Evolutionary conservation across 2,329 filamentous ascomycete genomes (phyloP).

Genomic region (Eutypella sp.): DNA sequence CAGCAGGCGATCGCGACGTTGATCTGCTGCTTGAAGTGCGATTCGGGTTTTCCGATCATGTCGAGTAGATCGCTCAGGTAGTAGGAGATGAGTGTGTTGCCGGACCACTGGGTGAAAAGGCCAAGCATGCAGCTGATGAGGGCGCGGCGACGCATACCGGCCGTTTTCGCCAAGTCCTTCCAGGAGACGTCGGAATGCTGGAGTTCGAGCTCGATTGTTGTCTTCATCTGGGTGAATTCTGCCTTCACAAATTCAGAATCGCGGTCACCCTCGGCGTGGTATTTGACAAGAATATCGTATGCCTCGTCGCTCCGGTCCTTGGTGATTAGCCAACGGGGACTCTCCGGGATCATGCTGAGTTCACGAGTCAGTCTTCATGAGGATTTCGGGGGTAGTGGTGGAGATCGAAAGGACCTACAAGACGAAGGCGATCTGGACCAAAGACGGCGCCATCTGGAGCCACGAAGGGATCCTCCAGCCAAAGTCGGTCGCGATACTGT

Average conservation of each 20-base stretch:
- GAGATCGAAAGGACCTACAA: conserved; percentile 22
- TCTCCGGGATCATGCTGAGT: conserved; percentile 53
- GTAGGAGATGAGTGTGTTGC: conserved; percentile 37
- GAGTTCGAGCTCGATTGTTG: conserved; percentile 48
- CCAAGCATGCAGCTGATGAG: conserved; percentile 33
- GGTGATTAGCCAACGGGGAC: conserved; percentile 53
- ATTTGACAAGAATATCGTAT: conserved; percentile 39
- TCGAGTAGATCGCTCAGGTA: conserved; percentile 37
- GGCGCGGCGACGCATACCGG: conserved; percentile 35
- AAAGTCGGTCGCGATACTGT: conserved; percentile 32
- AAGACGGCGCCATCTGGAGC: conserved; percentile 40
- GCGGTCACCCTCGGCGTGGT: conserved; percentile 41
- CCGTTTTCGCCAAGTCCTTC: conserved; percentile 35
- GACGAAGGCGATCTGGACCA: conserved; percentile 35
- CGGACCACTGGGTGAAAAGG: conserved; percentile 36
- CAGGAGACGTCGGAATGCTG: conserved; percentile 43
- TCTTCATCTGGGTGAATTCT: conserved; percentile 52
- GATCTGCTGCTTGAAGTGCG: conserved; percentile 39
- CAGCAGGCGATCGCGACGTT: conserved; percentile 41
- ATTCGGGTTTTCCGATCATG: conserved; percentile 39
- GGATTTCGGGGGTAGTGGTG: neutral
- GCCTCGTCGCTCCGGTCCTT: conserved; percentile 47
- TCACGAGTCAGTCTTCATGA: neutral
- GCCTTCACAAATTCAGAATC: conserved; percentile 45
- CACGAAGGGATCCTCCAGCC: conserved; percentile 41